phyloP scores from a whole-genome alignment of 371 early-diverging fungal genomes.

The Zychaea mexicana region DNA sequence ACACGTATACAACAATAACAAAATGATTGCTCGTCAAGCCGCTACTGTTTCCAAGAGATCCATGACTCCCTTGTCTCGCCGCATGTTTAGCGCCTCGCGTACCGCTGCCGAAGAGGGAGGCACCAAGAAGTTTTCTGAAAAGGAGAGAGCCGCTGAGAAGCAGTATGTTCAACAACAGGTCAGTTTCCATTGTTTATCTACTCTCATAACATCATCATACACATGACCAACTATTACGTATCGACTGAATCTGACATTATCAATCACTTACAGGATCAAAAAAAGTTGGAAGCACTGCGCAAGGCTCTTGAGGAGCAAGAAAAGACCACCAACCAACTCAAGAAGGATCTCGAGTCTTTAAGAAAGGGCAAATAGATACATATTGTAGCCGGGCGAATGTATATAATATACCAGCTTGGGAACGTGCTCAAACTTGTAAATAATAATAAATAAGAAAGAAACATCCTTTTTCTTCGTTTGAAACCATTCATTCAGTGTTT shows the following conservation, averaged over 20 bases:
- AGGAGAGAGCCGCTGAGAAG: slow-evolving; percentile 42
- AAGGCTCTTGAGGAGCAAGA: slow-evolving; percentile 14
- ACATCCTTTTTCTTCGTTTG: too few relatives aligned
- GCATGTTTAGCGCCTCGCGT: slow-evolving; percentile 1
- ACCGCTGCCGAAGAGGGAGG: slow-evolving; percentile 1
- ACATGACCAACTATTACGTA: background rate
- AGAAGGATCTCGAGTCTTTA: slow-evolving; percentile 12
- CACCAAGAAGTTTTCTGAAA: slow-evolving; percentile 19
- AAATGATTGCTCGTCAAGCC: slow-evolving; percentile 8
- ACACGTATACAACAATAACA: background rate
- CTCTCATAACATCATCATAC: background rate
- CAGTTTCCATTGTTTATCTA: background rate
- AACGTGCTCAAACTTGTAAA: background rate
- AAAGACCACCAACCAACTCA: slow-evolving; percentile 5
- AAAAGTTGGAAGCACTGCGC: slow-evolving; percentile 31
- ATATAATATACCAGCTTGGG: too few relatives aligned
- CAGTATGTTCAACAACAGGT: slow-evolving; percentile 44
- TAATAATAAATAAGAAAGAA: background rate
- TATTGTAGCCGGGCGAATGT: background rate
- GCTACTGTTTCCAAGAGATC: background rate
- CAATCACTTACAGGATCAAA: slow-evolving; percentile 24
- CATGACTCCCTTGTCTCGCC: background rate
- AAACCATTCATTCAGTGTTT: too few relatives aligned
- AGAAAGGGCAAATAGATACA: slow-evolving; percentile 1
- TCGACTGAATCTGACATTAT: background rate